These are phyloP conservation scores for Pythium apleroticum DNA, from an alignment of 352 stramenopile genomes.

Conservation along the genomic window DNA sequence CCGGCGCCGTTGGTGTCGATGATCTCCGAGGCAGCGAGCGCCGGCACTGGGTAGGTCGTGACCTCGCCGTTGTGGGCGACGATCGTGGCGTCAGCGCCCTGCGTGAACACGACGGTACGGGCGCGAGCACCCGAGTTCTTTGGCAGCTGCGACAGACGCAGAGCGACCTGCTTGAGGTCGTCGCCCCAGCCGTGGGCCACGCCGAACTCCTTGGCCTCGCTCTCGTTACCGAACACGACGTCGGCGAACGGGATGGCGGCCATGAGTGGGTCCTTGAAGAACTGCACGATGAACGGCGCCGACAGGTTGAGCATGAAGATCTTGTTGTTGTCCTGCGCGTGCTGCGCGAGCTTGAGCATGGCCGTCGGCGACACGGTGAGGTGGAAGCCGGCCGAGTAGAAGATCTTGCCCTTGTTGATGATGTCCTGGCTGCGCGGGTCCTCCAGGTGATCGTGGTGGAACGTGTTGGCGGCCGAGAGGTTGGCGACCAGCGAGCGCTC, in stretches of 20 bases:
- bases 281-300: conserved; percentile 98
- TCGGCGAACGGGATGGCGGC: conserved; percentile 94
- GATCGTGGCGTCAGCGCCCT: conserved; percentile 95
- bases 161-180: conserved; percentile 88
- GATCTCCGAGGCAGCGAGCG: conserved; percentile 88
- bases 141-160: conserved; percentile 91
- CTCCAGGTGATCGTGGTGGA: conserved; percentile 90
- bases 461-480: conserved; percentile 98
- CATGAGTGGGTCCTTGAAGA: conserved; percentile 96
- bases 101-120: conserved; percentile 98
- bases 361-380: conserved; percentile 95
- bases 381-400: conserved; percentile 99
- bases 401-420: conserved; percentile 93
- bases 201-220: conserved; percentile 95
- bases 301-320: conserved; percentile 97
- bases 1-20: conserved; percentile 99
- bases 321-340: conserved; percentile 93
- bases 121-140: conserved; percentile 92
- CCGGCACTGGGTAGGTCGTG: conserved; percentile 89
- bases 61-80: conserved; percentile 95
- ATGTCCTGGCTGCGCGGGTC: conserved; percentile 92
- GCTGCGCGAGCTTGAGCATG: conserved; percentile 92
- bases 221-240: conserved; percentile 99
- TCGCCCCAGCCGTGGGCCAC: conserved; percentile 89
- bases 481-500: conserved; percentile 98